phyloP scores from a whole-genome alignment of 192 early-diverging fungal species.

The Backusella liffmaniae region DNA sequence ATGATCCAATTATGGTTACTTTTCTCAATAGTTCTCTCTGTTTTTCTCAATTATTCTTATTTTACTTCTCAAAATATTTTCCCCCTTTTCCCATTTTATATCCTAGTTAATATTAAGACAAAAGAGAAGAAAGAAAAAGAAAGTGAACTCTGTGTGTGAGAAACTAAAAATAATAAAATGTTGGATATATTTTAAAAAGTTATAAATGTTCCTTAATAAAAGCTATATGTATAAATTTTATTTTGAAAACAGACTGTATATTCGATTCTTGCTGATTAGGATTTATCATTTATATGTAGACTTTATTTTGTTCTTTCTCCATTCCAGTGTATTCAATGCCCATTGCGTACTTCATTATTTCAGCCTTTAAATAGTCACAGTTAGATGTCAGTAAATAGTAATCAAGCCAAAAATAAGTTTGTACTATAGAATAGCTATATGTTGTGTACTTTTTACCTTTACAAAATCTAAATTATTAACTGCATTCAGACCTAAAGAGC shows the following conservation, averaged over 20 bases:
- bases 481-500: constrained; percentile 71
- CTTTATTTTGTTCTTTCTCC: neutral
- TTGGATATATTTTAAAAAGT: neutral
- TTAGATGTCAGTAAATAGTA: neutral
- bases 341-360: constrained; percentile 60
- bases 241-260: no score
- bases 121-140: neutral
- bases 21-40: no score
- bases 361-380: constrained; percentile 23
- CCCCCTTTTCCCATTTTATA: neutral
- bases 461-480: constrained; percentile 63
- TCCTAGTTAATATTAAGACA: neutral
- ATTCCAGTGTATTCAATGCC: constrained; percentile 38
- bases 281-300: neutral
- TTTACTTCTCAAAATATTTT: no score
- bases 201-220: neutral
- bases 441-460: constrained; percentile 49
- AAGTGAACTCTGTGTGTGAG: neutral
- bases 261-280: no score
- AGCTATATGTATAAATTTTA: no score
- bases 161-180: neutral
- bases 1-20: no score
- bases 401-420: neutral
- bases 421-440: neutral
- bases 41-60: no score